These are phyloP conservation scores for Tremellales sp. DNA, from an alignment of 1,284 basidiomycete species.

Conservation along the genomic window DNA sequence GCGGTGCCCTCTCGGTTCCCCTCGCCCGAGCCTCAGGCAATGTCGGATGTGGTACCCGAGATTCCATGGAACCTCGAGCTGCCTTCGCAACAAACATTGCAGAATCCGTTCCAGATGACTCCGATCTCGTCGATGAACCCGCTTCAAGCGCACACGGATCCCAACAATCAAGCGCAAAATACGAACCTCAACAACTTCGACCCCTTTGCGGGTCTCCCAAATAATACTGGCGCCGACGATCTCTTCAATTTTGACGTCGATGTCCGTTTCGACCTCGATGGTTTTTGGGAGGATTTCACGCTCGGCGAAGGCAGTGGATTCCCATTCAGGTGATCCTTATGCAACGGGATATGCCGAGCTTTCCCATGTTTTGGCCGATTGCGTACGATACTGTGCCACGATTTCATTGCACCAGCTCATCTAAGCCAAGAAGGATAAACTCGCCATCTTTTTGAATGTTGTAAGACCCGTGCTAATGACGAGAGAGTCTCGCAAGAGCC, in stretches of 20 bases:
- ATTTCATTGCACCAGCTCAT: background rate
- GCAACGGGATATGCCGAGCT: background rate
- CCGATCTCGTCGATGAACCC: background rate
- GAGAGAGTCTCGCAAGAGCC: no score
- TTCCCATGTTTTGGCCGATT: no score
- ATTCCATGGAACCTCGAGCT: background rate
- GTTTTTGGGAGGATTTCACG: slow-evolving; percentile 46
- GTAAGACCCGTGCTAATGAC: no score
- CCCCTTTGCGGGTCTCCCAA: background rate
- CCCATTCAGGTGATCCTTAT: slow-evolving; percentile 26
- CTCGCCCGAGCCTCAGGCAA: slow-evolving; percentile 25
- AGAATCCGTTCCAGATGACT: background rate
- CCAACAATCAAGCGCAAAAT: background rate
- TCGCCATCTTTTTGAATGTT: no score
- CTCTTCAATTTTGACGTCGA: slow-evolving; percentile 38
- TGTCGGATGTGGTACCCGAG: background rate
- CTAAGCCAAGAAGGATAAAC: no score
- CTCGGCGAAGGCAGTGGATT: slow-evolving; percentile 40
- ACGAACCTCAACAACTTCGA: background rate
- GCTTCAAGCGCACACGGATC: background rate
- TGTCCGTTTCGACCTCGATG: slow-evolving; percentile 42
- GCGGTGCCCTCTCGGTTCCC: slow-evolving; percentile 43
- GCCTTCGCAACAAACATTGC: background rate
- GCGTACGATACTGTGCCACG: no score
- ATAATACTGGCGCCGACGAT: slow-evolving; percentile 5